Percentiles rank a stretch among this genome's conserved stretches.
Evolutionary conservation across 2,329 filamentous ascomycete species (phyloP).

Genomic region (Myriosclerotinia scirpicola): DNA sequence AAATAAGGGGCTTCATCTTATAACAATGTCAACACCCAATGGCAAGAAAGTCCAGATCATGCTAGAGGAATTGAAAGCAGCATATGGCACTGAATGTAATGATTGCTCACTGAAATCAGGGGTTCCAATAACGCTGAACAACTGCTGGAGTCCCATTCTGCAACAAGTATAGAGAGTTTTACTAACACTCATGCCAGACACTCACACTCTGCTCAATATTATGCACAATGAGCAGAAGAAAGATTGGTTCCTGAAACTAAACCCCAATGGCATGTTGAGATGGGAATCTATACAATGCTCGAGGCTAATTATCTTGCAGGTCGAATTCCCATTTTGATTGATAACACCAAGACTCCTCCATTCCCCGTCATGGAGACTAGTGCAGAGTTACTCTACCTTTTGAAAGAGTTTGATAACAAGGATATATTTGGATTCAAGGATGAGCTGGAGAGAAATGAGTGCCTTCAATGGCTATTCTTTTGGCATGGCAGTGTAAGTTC

Average conservation of each 20-base stretch:
- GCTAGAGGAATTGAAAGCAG: slow-evolving; percentile 54
- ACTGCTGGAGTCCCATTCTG: neutral
- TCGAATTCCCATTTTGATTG: slow-evolving; percentile 52
- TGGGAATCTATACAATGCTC: neutral
- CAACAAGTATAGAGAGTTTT: neutral
- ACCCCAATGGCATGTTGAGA: slow-evolving; percentile 45
- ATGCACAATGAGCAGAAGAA: slow-evolving; percentile 55
- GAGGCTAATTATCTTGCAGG: slow-evolving; percentile 26
- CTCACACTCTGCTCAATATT: slow-evolving; percentile 25
- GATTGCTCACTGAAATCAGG: slow-evolving; percentile 30
- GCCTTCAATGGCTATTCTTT: slow-evolving; percentile 56
- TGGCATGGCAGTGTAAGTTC: slow-evolving; percentile 49
- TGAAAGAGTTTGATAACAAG: slow-evolving; percentile 48
- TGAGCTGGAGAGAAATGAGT: slow-evolving; percentile 50
- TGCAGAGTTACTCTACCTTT: slow-evolving; percentile 54
- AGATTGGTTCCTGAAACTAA: slow-evolving; percentile 52
- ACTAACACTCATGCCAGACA: slow-evolving; percentile 20
- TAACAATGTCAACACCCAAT: slow-evolving; percentile 53
- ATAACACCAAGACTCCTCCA: slow-evolving; percentile 50
- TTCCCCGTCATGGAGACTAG: slow-evolving; percentile 55
- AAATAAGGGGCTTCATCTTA: slow-evolving; percentile 48
- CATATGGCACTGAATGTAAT: slow-evolving; percentile 51
- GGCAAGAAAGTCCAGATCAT: slow-evolving; percentile 54
- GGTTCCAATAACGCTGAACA: neutral
- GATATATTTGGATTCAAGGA: slow-evolving; percentile 53